Base-by-base conservation (phyloP, 345 rosid genomes). In the Aurinia saxatilis region DNA sequence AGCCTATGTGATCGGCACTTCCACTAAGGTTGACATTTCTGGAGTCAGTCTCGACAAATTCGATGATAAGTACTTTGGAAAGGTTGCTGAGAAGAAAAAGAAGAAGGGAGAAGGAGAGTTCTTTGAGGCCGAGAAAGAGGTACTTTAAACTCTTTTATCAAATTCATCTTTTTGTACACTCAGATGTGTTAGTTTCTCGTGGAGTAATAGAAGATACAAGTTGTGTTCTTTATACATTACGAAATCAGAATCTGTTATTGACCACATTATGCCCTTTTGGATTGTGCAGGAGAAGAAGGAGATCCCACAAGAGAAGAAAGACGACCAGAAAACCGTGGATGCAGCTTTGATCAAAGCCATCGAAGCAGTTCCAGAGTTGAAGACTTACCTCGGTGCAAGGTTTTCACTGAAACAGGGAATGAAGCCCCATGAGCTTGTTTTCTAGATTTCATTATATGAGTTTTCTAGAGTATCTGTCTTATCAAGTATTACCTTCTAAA, bases 381-480 rank as follows among this genome's bases (percentile, higher is more conserved):
- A 77, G 77, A 62, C 81, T 44, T 91, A 86, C 73, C 70, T 91
- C 27, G 83, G 80, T 3, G 87, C 95, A 5, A 80, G 92, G 74
- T 91, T 92, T 59, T 86, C 95, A 12, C 70, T 82, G 9, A 84
- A 84, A 70, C 75, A 86, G 15, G 88, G 91, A 70, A 84, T 84
- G 89, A 91, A 85, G 57, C 93, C 90, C 8, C 89, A 82, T 65
- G 93, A 87, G 73, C 91, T 84, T 51, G 86, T 80, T 40, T 85
- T 87, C 77, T 85, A 85, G 77, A 65, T 19, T 70, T 52, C 36
- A n/a, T 59, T 50, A 2, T 35, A 1, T 45, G 18, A 52, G 61
- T 18, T 37, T 52, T 42, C 38, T 60, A 34, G 62, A 10, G 38
- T 60, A 9, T 16, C 17, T 49, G 33, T 45, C 54, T 65, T 44